Evolutionary conservation across 306 rosid species (phyloP).

Genomic region (Dalbergia oliveri): DNA sequence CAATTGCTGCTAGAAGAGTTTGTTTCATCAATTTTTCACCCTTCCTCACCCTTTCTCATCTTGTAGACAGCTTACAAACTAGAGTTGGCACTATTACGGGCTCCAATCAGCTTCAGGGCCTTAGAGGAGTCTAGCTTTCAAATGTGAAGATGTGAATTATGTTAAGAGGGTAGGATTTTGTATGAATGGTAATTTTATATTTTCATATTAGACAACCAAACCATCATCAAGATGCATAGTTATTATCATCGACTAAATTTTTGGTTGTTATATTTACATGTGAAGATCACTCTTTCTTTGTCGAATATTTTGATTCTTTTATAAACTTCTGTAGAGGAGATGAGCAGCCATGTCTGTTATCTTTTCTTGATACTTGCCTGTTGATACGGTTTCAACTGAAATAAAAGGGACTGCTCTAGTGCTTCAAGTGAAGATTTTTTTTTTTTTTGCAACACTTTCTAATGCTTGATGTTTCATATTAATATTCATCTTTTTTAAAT

Average conservation of each 20-base stretch:
- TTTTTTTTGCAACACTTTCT: neutral
- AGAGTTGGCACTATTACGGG: slow-evolving; percentile 46
- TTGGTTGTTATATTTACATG: neutral
- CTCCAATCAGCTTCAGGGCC: slow-evolving; percentile 46
- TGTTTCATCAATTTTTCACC: slow-evolving; percentile 45
- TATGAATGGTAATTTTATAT: slow-evolving; percentile 48
- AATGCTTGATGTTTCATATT: slow-evolving; percentile 10
- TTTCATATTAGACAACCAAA: slow-evolving; percentile 43
- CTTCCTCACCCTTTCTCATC: neutral
- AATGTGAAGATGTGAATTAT: slow-evolving; percentile 56
- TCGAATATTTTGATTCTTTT: slow-evolving; percentile 9
- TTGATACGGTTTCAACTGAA: slow-evolving; percentile 3
- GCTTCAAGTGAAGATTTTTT: neutral
- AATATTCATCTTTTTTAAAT: slow-evolving; percentile 1
- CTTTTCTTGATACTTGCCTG: neutral
- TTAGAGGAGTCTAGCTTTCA: slow-evolving; percentile 44
- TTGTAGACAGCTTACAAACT: slow-evolving; percentile 45
- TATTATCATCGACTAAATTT: slow-evolving; percentile 19
- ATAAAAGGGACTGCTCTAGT: neutral
- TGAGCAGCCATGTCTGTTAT: neutral
- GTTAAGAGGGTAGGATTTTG: slow-evolving; percentile 56
- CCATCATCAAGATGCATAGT: slow-evolving; percentile 11
- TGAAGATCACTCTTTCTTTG: neutral
- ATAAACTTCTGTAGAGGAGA: neutral
- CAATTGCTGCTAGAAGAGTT: slow-evolving; percentile 53